These are phyloP conservation scores for Ceratobasidium sp. DNA, from an alignment of 1,284 basidiomycete genomes.

Conservation along the genomic window DNA sequence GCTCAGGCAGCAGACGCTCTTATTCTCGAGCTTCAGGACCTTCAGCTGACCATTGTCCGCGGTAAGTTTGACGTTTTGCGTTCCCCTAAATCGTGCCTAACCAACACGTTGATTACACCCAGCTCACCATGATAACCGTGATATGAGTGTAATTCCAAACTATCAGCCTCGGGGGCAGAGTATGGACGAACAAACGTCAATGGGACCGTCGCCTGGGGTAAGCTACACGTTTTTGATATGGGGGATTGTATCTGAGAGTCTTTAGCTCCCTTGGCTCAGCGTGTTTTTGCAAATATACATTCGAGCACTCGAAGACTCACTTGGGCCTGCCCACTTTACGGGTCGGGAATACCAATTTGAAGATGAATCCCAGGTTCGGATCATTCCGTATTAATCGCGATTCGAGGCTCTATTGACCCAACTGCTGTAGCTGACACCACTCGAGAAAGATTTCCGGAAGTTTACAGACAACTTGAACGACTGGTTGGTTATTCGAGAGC, in stretches of 20 bases:
- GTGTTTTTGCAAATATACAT: constrained; percentile 78
- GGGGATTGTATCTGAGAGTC: constrained; percentile 22
- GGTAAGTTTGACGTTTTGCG: constrained; percentile 55
- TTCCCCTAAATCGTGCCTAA: neutral
- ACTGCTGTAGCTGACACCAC: constrained; percentile 22
- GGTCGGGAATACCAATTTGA: constrained; percentile 60
- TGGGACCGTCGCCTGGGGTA: constrained; percentile 72
- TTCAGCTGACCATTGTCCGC: constrained; percentile 82
- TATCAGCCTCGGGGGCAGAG: constrained; percentile 67
- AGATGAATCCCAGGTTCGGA: constrained; percentile 54
- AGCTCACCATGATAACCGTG: constrained; percentile 78
- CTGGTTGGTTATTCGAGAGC: constrained; percentile 40
- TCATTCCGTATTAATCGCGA: constrained; percentile 7
- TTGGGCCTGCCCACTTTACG: constrained; percentile 69
- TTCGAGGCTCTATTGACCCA: constrained; percentile 54
- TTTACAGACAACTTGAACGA: constrained; percentile 43
- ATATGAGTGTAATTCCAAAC: constrained; percentile 76
- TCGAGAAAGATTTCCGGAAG: constrained; percentile 42
- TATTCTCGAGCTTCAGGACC: constrained; percentile 80
- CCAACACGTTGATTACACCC: constrained; percentile 28
- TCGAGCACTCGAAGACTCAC: constrained; percentile 62
- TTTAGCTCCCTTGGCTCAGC: constrained; percentile 71
- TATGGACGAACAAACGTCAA: constrained; percentile 68
- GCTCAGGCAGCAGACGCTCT: constrained; percentile 68
- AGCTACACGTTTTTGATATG: constrained; percentile 24